phyloP scores from a whole-genome alignment of 768 basidiomycete genomes.

The Tricholoma sp. region DNA sequence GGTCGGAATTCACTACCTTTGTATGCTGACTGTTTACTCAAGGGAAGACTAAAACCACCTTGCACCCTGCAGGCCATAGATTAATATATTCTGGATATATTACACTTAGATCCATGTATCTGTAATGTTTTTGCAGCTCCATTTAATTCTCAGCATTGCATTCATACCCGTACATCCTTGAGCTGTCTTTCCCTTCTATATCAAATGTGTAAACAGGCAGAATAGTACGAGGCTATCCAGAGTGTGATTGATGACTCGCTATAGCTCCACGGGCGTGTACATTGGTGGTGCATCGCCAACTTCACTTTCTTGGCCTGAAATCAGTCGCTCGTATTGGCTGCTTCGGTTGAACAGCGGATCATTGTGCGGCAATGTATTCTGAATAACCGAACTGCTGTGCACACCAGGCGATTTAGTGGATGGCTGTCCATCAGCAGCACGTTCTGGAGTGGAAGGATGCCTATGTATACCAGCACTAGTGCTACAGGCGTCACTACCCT shows the following conservation, averaged over 20 bases:
- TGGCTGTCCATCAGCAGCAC: slow-evolving; percentile 27
- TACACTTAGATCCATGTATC: slow-evolving; percentile 17
- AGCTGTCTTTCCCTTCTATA: not conserved
- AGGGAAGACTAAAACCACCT: slow-evolving; percentile 47
- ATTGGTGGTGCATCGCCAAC: slow-evolving; percentile 81
- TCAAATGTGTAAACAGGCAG: not conserved
- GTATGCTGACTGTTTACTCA: not conserved
- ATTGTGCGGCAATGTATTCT: slow-evolving; percentile 19
- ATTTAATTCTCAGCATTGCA: not conserved
- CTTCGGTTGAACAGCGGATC: slow-evolving; percentile 39
- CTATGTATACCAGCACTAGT: not conserved
- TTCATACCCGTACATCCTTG: not conserved
- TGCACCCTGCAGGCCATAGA: too few species aligned
- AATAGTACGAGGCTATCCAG: not conserved
- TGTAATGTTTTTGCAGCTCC: slow-evolving; percentile 9
- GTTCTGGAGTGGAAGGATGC: slow-evolving; percentile 21
- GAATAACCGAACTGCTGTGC: slow-evolving; percentile 30
- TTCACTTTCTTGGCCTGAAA: slow-evolving; percentile 79
- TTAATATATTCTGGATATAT: slow-evolving; percentile 3
- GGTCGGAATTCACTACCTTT: slow-evolving; percentile 3
- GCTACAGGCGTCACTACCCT: not conserved
- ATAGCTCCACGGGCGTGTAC: slow-evolving; percentile 34
- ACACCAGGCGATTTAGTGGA: slow-evolving; percentile 30
- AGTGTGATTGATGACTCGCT: not conserved
- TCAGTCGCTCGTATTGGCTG: slow-evolving; percentile 68